Base-by-base conservation (phyloP, 768 basidiomycete genomes). In the Mycena chlorophos region DNA sequence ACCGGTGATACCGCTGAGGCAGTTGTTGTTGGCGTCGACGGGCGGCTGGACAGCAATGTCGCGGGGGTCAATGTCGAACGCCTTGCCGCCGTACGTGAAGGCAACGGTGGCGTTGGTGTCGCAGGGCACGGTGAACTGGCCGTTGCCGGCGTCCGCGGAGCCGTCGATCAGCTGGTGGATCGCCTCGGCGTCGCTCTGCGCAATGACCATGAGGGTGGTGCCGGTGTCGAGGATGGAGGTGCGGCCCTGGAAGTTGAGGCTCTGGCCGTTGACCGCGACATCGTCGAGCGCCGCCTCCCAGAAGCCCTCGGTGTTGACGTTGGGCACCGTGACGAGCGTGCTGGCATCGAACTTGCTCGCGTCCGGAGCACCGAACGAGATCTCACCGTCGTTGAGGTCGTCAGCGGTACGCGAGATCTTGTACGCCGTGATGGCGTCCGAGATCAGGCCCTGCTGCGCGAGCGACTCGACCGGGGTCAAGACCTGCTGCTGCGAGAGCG, bases 371-470 rank as follows among this genome's bases (percentile, higher is more conserved):
- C 78, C 45, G 25, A 46, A 46, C 23, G 45, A 25, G 25, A 46
- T 46, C 45, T 46, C 45, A 19, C 91, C 91, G 61, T 91, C 87
- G 61, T 87, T 87, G 66, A 74, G 69, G 63, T 78, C 72, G 66
- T 93, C 90, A 8, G 80, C 76, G 29, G 87, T 72, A 54, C 92
- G 88, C 2, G 89, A 78, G 53, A 95, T 84, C 73, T 89, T 92
- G 81, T 81, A 92, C 8, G 89, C 89, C 10, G 84, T 81, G 65
- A 94, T 87, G 45, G 45, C 45, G 10, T 46, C 45, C 6, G 23
- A 26, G 25, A 46, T 46, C 6, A 46, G 22, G 6, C 45, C 45
- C 26, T 46, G 45, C 12, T 73, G 57, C 1, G 83, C 84, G 28
- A 94, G 76, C 1, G 87, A 69, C 70, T 94, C 90, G 28, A 89